A percentile compares a stretch with the other conserved stretches of the same genome.
phyloP scores from a whole-genome alignment of 1,139 yeast genomes.

The Protomyces arabidopsidicola region DNA sequence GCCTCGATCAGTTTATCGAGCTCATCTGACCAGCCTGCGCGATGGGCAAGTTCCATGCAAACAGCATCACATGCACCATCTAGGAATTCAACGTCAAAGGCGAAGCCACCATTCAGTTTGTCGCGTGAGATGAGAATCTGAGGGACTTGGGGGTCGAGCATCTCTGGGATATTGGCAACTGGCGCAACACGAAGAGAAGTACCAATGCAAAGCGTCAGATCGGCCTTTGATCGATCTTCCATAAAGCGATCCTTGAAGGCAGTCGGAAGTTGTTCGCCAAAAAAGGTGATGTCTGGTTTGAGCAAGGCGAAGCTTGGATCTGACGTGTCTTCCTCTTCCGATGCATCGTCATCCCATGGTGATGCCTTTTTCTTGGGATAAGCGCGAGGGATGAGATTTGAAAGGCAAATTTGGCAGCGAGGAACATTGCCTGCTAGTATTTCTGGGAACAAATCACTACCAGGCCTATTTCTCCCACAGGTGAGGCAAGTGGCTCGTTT shows the following conservation, averaged over 20 bases:
- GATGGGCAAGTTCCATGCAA: constrained; percentile 59
- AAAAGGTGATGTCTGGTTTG: constrained; percentile 94
- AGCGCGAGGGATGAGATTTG: not conserved
- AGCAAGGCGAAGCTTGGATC: constrained; percentile 55
- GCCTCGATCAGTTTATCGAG: not conserved
- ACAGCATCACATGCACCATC: constrained; percentile 82
- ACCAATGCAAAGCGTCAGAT: constrained; percentile 79
- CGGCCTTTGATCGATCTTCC: constrained; percentile 58
- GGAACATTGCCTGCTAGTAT: constrained; percentile 47
- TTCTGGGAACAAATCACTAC: constrained; percentile 59
- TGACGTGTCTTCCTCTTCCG: constrained; percentile 8
- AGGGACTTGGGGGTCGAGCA: constrained; percentile 65
- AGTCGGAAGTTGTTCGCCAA: constrained; percentile 83
- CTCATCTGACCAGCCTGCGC: constrained; percentile 55
- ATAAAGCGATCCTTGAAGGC: constrained; percentile 60
- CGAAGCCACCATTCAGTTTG: constrained; percentile 63
- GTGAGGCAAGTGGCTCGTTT: constrained; percentile 85
- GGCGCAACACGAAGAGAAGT: constrained; percentile 95
- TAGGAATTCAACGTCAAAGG: constrained; percentile 72
- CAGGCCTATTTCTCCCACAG: constrained; percentile 64
- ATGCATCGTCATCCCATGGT: constrained; percentile 7
- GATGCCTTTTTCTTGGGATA: constrained; percentile 27
- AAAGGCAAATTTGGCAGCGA: constrained; percentile 13
- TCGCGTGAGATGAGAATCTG: constrained; percentile 80
- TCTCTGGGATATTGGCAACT: constrained; percentile 84